Percentiles rank a stretch among this genome's conserved stretches.
Evolutionary conservation across 306 rosid genomes (phyloP).

Genomic region (Citrullus mucosospermus): DNA sequence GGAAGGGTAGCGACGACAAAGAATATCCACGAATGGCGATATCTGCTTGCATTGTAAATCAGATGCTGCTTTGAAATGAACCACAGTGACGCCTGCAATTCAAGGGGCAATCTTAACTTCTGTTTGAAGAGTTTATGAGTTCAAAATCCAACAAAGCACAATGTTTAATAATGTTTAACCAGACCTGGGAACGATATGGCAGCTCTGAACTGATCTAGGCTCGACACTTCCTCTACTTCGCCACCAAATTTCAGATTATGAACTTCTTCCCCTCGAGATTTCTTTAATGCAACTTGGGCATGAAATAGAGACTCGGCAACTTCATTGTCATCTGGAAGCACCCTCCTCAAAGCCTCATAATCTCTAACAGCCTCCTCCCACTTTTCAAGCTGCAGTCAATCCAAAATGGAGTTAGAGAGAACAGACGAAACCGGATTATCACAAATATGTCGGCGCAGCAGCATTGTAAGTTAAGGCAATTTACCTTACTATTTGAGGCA

Average conservation of each 20-base stretch:
- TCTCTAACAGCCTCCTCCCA: conserved; percentile 83
- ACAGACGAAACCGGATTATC: background rate
- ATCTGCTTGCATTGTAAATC: conserved; percentile 61
- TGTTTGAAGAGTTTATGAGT: background rate
- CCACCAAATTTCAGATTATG: conserved; percentile 73
- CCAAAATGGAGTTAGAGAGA: conserved; percentile 6
- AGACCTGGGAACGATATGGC: conserved; percentile 67
- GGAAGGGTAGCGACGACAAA: conserved; percentile 73
- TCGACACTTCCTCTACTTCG: conserved; percentile 72
- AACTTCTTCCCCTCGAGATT: conserved; percentile 85
- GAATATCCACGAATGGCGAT: conserved; percentile 56
- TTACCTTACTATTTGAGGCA: conserved; percentile 76
- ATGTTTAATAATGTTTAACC: background rate
- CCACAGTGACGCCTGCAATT: conserved; percentile 62
- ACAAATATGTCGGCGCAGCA: background rate
- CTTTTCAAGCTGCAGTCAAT: conserved; percentile 56
- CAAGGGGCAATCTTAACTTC: background rate
- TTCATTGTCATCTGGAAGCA: conserved; percentile 67
- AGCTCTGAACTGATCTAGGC: conserved; percentile 71
- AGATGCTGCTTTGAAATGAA: conserved; percentile 68
- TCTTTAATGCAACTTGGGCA: conserved; percentile 76
- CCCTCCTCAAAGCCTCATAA: conserved; percentile 57
- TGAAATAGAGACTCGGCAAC: conserved; percentile 86
- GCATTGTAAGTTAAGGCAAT: background rate
- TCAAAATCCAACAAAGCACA: background rate